Evolutionary conservation across 768 basidiomycete species (phyloP), one percentile per base, ranked within the genome.

Genomic region (Pulveroboletus ravenelii): DNA sequence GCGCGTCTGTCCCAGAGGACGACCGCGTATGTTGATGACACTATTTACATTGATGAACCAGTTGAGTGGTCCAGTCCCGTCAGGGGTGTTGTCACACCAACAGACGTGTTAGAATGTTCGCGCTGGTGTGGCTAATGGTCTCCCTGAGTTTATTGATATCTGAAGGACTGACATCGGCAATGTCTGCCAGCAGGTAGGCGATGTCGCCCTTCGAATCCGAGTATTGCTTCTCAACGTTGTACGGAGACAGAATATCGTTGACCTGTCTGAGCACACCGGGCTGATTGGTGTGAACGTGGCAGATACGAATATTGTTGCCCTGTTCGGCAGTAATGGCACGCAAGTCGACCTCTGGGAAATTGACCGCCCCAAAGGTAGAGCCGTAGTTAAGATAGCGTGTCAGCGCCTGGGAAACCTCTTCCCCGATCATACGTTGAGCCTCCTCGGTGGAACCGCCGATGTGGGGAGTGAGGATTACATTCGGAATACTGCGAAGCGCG

Each of bases 371-470:
- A 49, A 92, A 53, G 3, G 91, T 89, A 23, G 93, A 85, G 45
- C 96, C 96, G 64, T 85, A 92, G 70, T 85, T 87, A 67, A 98
- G 83, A 72, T 97, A 99, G 48, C 93, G 86, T 20, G 79, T 76
- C 38, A 99, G 74, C 3, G 93, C 84, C 31, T 80, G 78, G 5
- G 91, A 81, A 42, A 99, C 96, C 69, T 99, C 96, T 51, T 91
- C 85, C 13, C 96, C 96, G 52, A 99, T 98, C 83, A 94, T 91
- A 47, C 84, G 80, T 70, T 99, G 96, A 6, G 96, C 96, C 68
- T 99, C 96, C 68, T 99, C 96, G 15, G 96, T 99, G 29, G 95
- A 98, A 36, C 96, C 96, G 51, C 96, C 96, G 62, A 99, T 98
- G 66, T 99, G 96, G 18, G 96, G 96, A 0, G 96, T 98, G 62